Evolutionary conservation across 768 basidiomycete genomes (phyloP).

Genomic region (Hypsizygus marmoreus): DNA sequence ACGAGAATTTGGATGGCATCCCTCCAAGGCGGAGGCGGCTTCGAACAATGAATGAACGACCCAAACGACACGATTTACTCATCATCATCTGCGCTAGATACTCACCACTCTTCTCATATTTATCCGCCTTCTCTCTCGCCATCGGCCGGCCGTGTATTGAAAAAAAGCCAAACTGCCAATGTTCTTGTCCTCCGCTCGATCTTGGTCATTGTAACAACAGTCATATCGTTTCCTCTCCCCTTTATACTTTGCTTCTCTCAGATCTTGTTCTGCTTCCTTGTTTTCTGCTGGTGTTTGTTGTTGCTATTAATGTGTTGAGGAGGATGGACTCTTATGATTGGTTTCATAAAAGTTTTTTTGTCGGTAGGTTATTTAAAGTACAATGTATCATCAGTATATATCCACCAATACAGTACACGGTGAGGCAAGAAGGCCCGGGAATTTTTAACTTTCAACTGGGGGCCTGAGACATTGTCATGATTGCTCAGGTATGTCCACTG

Average conservation of each 20-base stretch:
- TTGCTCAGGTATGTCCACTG: too few species aligned
- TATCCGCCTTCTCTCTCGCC: not conserved
- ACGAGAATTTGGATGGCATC: slow-evolving; percentile 97
- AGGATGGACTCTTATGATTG: too few species aligned
- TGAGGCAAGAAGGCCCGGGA: slow-evolving; percentile 9
- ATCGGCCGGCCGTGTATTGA: slow-evolving; percentile 18
- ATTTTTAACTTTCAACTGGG: too few species aligned
- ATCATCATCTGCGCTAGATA: slow-evolving; percentile 12
- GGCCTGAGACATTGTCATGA: too few species aligned
- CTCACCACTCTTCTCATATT: slow-evolving; percentile 8
- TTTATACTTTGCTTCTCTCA: slow-evolving; percentile 5
- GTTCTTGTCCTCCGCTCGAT: slow-evolving; percentile 4
- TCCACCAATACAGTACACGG: slow-evolving; percentile 22
- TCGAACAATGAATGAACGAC: slow-evolving; percentile 32
- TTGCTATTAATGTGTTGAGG: slow-evolving; percentile 13
- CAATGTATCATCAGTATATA: slow-evolving; percentile 30
- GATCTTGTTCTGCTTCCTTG: slow-evolving; percentile 10
- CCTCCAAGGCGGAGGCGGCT: slow-evolving; percentile 52
- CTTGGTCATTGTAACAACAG: slow-evolving; percentile 10
- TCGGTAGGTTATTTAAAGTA: slow-evolving; percentile 21
- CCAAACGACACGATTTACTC: slow-evolving; percentile 5
- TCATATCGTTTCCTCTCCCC: slow-evolving; percentile 1
- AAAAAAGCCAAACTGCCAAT: not conserved
- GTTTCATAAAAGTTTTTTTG: too few species aligned
- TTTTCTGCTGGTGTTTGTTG: slow-evolving; percentile 12